Base-by-base conservation (phyloP, 495 filamentous ascomycete genomes). In the Pyronema domesticum region DNA sequence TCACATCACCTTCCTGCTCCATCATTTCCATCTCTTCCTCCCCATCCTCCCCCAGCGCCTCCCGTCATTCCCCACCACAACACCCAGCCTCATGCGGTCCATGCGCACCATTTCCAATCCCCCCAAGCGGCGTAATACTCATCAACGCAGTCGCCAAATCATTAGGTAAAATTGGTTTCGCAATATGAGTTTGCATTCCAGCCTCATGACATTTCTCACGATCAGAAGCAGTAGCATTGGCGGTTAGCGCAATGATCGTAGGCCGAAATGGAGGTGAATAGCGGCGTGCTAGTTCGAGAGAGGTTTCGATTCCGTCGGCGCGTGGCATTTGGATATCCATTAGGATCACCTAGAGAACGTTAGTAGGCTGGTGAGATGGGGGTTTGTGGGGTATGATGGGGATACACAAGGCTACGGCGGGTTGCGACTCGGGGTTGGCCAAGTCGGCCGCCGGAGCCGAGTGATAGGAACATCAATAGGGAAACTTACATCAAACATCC, bases 241-340 rank as follows among this genome's bases (percentile, higher is more conserved):
- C 63, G 37, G 63, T 65, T 13, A 65, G 59, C 6, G 63, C 63
- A 13, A 65, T 60, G 23, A 65, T 60, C 13, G 64, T 46, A 14
- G 63, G 63, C n/a, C 56, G 53, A 54, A 65, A 56, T 11, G 47
- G 30, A 30, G 65, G 62, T 9, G 45, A 37, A 18, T 64, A 64
- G 46, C 62, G 53, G 45, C 61, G 57, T 36, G 37, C 54, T 7
- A 64, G 58, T 33, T 64, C 62, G n/a, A 60, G 55, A n/a, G 59
- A 63, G 34, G 63, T 61, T 47, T 65, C 58, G 19, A 65, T 65
- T 18, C 63, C 63, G n/a, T 65, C 63, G 13, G 59, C 58, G 30
- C 63, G 56, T 6, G 63, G 63, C 63, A 65, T 65, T 35, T 65
- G 63, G 19, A 65, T 65, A 36, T 65, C 63, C 63, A 65, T 65